Conservation (phyloP, 2,329 filamentous ascomycete genomes). For the Paraconiothyrium sp. region DNA sequence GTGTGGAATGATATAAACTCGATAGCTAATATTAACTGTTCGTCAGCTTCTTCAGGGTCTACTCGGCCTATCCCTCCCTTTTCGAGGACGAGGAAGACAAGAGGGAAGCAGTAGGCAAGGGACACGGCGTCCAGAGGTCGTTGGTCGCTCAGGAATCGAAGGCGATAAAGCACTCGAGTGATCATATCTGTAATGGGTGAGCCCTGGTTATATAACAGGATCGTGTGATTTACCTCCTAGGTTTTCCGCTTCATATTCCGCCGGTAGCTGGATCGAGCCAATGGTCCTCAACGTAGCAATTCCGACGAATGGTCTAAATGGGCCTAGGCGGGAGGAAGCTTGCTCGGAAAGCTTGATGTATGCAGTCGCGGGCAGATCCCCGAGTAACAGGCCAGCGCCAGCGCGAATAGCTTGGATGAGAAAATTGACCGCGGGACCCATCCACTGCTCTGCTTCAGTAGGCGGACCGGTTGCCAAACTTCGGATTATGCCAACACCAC, state of each 20-base stretch:
- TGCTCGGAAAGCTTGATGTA: constrained; percentile 83
- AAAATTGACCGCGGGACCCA: constrained; percentile 79
- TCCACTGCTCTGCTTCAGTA: constrained; percentile 89
- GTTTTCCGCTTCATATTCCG: constrained; percentile 79
- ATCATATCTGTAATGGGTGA: constrained; percentile 65
- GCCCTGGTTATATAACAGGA: constrained; percentile 1
- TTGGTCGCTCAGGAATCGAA: constrained; percentile 91
- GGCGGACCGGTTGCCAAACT: constrained; percentile 86
- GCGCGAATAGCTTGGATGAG: constrained; percentile 79
- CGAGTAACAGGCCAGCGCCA: constrained; percentile 82
- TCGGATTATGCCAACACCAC: constrained; percentile 86
- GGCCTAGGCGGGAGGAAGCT: constrained; percentile 76
- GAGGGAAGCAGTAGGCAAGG: constrained; percentile 84
- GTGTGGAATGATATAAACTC: constrained; percentile 93
- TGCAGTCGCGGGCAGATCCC: constrained; percentile 78
- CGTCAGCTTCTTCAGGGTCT: constrained; percentile 79
- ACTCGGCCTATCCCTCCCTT: constrained; percentile 79
- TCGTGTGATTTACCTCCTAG: constrained; percentile 66
- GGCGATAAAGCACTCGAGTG: constrained; percentile 87
- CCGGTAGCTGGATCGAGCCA: constrained; percentile 75
- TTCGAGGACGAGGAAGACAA: constrained; percentile 80
- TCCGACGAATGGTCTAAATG: constrained; percentile 83
- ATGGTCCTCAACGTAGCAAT: constrained; percentile 85
- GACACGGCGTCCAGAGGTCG: constrained; percentile 91
- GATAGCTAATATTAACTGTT: constrained; percentile 86